Evolutionary conservation across 2,329 filamentous ascomycete species (phyloP).

Genomic region (Calonectria naviculata): DNA sequence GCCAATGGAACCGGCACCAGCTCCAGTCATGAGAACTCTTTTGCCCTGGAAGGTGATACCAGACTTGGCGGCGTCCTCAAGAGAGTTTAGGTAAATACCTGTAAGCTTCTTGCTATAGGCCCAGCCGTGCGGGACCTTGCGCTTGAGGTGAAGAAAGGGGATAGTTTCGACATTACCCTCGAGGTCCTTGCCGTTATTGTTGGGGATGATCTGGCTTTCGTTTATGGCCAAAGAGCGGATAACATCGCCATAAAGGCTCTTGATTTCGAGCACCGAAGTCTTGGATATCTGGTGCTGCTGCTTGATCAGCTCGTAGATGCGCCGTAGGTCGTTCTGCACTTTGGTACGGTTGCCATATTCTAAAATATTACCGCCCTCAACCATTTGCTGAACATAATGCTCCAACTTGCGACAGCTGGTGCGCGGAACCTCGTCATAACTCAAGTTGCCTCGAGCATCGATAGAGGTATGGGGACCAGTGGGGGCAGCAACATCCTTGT

Average conservation of each 20-base stretch:
- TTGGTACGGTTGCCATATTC: slow-evolving; percentile 99
- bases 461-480: slow-evolving; percentile 94
- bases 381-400: slow-evolving; percentile 99
- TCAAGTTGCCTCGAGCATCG: slow-evolving; percentile 90
- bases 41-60: slow-evolving; percentile 95
- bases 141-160: slow-evolving; percentile 96
- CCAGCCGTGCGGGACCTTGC: slow-evolving; percentile 93
- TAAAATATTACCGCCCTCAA: slow-evolving; percentile 96
- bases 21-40: slow-evolving; percentile 97
- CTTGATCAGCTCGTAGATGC: slow-evolving; percentile 98
- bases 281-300: slow-evolving; percentile 98
- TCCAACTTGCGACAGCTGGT: slow-evolving; percentile 95
- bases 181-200: slow-evolving; percentile 78
- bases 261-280: slow-evolving; percentile 95
- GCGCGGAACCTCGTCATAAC: slow-evolving; percentile 88
- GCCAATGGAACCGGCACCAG: slow-evolving; percentile 96
- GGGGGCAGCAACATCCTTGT: slow-evolving; percentile 94
- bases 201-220: slow-evolving; percentile 94
- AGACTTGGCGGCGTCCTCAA: slow-evolving; percentile 87
- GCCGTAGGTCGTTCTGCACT: slow-evolving; percentile 94
- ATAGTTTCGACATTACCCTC: slow-evolving; percentile 98
- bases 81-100: slow-evolving; percentile 88
- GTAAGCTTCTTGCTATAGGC: slow-evolving; percentile 99
- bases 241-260: slow-evolving; percentile 92
- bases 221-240: slow-evolving; percentile 98